Base-by-base conservation (phyloP, 257 asterid genomes). In the Prunella vulgaris region DNA sequence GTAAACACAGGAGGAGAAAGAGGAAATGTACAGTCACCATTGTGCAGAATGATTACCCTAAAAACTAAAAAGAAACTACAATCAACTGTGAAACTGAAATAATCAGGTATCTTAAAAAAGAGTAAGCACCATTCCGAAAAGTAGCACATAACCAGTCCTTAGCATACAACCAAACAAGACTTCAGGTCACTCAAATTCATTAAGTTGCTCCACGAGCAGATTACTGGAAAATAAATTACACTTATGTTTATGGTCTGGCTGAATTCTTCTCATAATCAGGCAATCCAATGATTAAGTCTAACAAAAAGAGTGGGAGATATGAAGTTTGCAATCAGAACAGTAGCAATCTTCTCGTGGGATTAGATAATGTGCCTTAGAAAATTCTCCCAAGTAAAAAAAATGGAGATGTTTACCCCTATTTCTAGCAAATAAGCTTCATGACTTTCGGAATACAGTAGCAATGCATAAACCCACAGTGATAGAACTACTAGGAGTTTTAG, bases 361-460 rank as follows among this genome's bases (percentile, higher is more conserved):
- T 59, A 60, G 52, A 46, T 25, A 18, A 60, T 40, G 42, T 3
- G 38, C 76, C 14, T 42, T 8, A 18, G 38, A 40, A 69, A 13
- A 27, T 20, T 27, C 60, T 46, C 52, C 30, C 15, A 71, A 12
- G 38, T 32, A 61, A 40, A 2, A 32, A 17, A 59, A 27, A 22
- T 48, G 38, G 4, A 6, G 32, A 72, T 9, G 17, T 10, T 54
- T 60, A 58, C 15, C 63, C 18, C 69, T n/a, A 15, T 44, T 17
- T 65, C 49, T 33, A 27, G 51, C 63, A 38, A 53, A 53, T 57
- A 40, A 17, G 48, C 35, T 21, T 71, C 35, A 70, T 60, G 52
- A 60, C 17, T 24, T 42, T 70, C 57, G 44, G 32, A 60, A 32
- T 57, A 73, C 64, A 40, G 49, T 66, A 56, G 28, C 63, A 60